Conservation (phyloP, 768 basidiomycete species). For the Mycena venus region DNA sequence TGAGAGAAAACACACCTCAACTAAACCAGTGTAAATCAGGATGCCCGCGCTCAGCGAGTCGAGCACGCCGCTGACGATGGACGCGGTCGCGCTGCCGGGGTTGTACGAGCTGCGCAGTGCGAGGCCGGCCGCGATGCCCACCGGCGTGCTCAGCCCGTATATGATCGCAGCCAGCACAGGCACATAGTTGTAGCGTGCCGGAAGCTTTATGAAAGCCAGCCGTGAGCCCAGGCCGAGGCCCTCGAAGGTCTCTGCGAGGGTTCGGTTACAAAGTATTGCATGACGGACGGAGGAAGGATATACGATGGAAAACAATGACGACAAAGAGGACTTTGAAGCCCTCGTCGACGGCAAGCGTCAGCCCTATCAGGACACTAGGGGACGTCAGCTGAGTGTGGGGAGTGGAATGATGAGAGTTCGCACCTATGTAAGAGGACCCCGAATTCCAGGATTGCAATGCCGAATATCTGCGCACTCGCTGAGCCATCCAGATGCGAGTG, state of each 20-base stretch:
- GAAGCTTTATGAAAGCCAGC: slow-evolving; percentile 80
- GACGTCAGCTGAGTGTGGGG: background rate
- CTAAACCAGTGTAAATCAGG: slow-evolving; percentile 87
- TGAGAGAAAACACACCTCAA: slow-evolving; percentile 67
- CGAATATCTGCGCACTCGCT: slow-evolving; percentile 81
- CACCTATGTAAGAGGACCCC: slow-evolving; percentile 91
- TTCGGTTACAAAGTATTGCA: background rate
- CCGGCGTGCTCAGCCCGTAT: slow-evolving; percentile 85
- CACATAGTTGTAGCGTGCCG: slow-evolving; percentile 65
- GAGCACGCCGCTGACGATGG: slow-evolving; percentile 85
- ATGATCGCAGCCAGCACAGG: slow-evolving; percentile 72
- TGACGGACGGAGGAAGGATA: slow-evolving; percentile 45
- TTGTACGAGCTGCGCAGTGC: slow-evolving; percentile 86
- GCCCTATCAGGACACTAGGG: slow-evolving; percentile 82
- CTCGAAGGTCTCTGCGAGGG: slow-evolving; percentile 81
- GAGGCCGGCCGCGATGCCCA: slow-evolving; percentile 90
- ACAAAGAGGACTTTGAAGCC: slow-evolving; percentile 88
- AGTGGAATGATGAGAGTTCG: background rate
- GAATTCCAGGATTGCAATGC: slow-evolving; percentile 93
- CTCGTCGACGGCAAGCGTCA: slow-evolving; percentile 90
- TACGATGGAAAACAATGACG: slow-evolving; percentile 94
- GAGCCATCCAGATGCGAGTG: slow-evolving; percentile 48
- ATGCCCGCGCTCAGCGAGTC: slow-evolving; percentile 89
- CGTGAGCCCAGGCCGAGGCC: slow-evolving; percentile 94
- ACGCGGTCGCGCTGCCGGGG: slow-evolving; percentile 79